Base-by-base conservation (phyloP, 2,329 filamentous ascomycete genomes). In the Penicillium olsonii region DNA sequence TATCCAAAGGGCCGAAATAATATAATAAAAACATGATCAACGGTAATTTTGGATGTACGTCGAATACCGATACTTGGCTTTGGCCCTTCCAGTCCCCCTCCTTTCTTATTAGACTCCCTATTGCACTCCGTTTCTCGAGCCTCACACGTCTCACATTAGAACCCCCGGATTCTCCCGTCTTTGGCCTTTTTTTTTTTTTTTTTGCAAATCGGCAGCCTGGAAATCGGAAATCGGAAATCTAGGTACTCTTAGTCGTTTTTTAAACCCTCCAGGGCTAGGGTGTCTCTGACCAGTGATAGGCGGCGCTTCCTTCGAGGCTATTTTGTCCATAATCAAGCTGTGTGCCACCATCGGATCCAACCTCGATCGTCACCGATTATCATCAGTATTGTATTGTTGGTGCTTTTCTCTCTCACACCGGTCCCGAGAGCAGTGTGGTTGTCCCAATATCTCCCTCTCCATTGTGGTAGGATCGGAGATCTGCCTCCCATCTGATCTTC, bases 21-120 rank as follows among this genome's bases (percentile, higher is more conserved):
- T 24, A 24, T 24, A 24, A 24, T 24, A 18, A 15, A 35, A 35
- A 7, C 17, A 35, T 17, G 33, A 35, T 18, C 15, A 35, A 18
- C 33, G 27, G 44, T 31, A 46, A 17, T 33, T 45, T 42, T 34
- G 37, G 8, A 38, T 49, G 52, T 55, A 55, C 49, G 37, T 42
- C 39, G 40, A 50, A 60, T 56, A 56, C 53, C 26, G n/a, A 24
- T 37, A 42, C 33, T 20, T 49, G 12, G 42, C 47, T 40, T 49
- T 29, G 33, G 57, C 45, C 45, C 45, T 58, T n/a, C n/a, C n/a
- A n/a, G 51, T 58, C 43, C 45, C 50, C 42, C 46, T 50, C 42
- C 48, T 50, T 60, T 62, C 55, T 48, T 63, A n/a, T n/a, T n/a
- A n/a, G n/a, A n/a, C 57, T 49, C 60, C 57, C 26, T n/a, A n/a